Evolutionary conservation across 73 alveolate genomes (phyloP).

Genomic region (Paramecium sonneborni): DNA sequence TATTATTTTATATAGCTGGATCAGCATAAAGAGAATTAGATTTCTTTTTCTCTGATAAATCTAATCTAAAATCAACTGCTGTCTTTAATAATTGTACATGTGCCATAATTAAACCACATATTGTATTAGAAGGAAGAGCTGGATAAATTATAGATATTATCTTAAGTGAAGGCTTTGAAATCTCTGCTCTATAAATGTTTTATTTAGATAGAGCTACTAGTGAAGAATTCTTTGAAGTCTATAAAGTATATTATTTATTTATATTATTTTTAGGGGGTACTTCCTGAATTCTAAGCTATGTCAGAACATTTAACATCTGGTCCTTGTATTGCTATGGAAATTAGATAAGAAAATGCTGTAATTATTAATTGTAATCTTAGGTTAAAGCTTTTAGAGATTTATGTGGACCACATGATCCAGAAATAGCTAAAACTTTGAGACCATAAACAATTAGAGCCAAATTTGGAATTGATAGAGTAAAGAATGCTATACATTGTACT

Average conservation of each 20-base stretch:
- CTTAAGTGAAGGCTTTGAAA: conserved; percentile 96
- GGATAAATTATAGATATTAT: conserved; percentile 93
- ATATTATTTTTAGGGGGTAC: conserved; percentile 77
- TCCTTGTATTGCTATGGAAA: conserved; percentile 94
- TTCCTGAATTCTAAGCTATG: conserved; percentile 94
- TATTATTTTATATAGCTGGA: conserved; percentile 66
- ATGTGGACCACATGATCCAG: conserved; percentile 99
- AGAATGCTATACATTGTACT: conserved; percentile 97
- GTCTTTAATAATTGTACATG: conserved; percentile 91
- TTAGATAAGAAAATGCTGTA: conserved; percentile 96
- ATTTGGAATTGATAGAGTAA: conserved; percentile 94
- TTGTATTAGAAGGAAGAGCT: conserved; percentile 82
- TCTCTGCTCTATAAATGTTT: conserved; percentile 93
- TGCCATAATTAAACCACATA: conserved; percentile 95
- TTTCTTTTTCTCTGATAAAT: conserved; percentile 82
- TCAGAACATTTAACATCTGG: conserved; percentile 94
- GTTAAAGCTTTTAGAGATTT: conserved; percentile 84
- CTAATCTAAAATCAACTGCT: conserved; percentile 79
- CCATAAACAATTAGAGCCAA: conserved; percentile 98
- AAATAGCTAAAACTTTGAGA: conserved; percentile 94
- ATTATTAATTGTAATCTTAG: background rate
- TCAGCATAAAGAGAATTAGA: conserved; percentile 91
- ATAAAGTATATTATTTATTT: conserved; percentile 67
- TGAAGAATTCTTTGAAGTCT: conserved; percentile 96
- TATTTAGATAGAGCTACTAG: conserved; percentile 90